Percentiles rank a stretch among this genome's conserved stretches.
Conservation (phyloP, 257 asterid species). For the Lycium barbarum region DNA sequence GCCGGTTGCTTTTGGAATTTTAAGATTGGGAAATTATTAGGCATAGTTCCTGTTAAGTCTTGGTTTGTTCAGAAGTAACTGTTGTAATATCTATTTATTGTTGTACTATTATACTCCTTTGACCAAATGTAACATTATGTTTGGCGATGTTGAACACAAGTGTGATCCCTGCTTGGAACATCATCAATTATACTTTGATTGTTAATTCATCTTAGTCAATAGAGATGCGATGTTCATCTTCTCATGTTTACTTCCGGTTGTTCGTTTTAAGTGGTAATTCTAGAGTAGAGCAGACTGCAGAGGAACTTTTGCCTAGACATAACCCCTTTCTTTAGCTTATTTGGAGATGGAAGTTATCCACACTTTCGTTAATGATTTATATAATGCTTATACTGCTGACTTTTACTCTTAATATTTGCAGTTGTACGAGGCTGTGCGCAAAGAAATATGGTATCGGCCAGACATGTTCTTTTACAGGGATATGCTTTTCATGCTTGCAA, state of each 20-base stretch:
- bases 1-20: neutral
- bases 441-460: slow-evolving; percentile 90
- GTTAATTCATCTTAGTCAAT: neutral
- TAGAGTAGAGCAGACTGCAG: neutral
- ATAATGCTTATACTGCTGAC: neutral
- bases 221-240: neutral
- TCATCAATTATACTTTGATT: neutral
- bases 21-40: neutral
- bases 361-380: neutral
- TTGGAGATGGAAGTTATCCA: neutral
- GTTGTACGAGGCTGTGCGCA: slow-evolving; percentile 80
- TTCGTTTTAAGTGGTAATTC: slow-evolving; percentile 1
- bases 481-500: slow-evolving; percentile 95
- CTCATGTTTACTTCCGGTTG: neutral
- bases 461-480: slow-evolving; percentile 94
- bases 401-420: slow-evolving; percentile 35
- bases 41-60: neutral
- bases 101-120: neutral
- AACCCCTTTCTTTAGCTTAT: neutral
- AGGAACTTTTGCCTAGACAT: neutral
- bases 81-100: neutral
- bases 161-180: neutral
- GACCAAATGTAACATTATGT: neutral
- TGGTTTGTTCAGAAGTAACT: neutral
- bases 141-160: neutral